A percentile compares a stretch with the other conserved stretches of the same genome.
Conservation (phyloP, 2,329 filamentous ascomycete species). For the Nigrospora oryzae region DNA sequence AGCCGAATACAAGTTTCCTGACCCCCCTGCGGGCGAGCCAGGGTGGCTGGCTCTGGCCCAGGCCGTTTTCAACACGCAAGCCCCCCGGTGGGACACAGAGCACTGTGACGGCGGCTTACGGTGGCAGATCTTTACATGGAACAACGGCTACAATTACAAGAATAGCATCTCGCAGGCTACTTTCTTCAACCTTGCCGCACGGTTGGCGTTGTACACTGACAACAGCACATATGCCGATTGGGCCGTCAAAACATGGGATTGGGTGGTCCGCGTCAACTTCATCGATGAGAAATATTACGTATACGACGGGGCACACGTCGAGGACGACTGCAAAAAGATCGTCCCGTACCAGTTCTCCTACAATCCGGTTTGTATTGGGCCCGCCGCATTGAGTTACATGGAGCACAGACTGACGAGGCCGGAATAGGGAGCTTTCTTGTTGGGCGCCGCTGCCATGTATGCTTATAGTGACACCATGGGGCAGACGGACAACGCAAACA, state of each 20-base stretch:
- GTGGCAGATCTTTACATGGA: conserved; percentile 82
- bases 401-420: not conserved
- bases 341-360: conserved; percentile 61
- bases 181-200: conserved; percentile 55
- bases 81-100: conserved; percentile 59
- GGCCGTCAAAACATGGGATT: conserved; percentile 67
- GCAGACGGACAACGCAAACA: conserved; percentile 22
- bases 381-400: not conserved
- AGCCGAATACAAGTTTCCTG: conserved; percentile 59
- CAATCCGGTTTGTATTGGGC: conserved; percentile 33
- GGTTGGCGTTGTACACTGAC: conserved; percentile 67
- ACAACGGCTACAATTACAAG: conserved; percentile 74
- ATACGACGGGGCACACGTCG: conserved; percentile 53
- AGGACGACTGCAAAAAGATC: conserved; percentile 47
- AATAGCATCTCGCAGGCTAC: conserved; percentile 56
- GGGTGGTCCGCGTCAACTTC: conserved; percentile 50
- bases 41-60: conserved; percentile 67
- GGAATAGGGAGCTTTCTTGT: conserved; percentile 47
- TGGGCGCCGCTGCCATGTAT: conserved; percentile 61
- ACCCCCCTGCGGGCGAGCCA: conserved; percentile 47
- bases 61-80: conserved; percentile 75
- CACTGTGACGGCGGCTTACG: conserved; percentile 68
- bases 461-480: conserved; percentile 41
- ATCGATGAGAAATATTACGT: conserved; percentile 52
- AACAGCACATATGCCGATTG: conserved; percentile 71